Percentiles rank a stretch among this genome's conserved stretches.
Evolutionary conservation across 495 filamentous ascomycete genomes (phyloP).

Genomic region (Penicillium arizonense): DNA sequence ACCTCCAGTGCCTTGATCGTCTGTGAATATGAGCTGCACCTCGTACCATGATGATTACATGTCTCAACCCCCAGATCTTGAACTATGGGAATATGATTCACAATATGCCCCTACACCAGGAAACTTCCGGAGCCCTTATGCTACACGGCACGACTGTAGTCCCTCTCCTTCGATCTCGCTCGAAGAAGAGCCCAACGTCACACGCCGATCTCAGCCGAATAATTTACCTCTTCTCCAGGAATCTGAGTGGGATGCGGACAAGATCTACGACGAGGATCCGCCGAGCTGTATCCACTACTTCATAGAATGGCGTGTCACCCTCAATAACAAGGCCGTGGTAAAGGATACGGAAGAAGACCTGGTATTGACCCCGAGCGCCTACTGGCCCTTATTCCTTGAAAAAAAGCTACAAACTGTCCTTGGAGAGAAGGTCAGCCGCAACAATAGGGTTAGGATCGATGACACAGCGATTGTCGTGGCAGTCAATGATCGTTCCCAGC

Average conservation of each 20-base stretch:
- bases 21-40: neutral
- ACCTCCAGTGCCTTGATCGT: neutral
- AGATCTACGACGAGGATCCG: constrained; percentile 24
- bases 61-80: constrained; percentile 2
- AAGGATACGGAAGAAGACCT: constrained; percentile 29
- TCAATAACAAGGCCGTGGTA: constrained; percentile 27
- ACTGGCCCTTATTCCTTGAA: constrained; percentile 2
- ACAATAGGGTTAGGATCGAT: constrained; percentile 5
- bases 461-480: constrained; percentile 12
- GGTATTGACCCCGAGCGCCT: constrained; percentile 16
- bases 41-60: neutral
- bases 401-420: constrained; percentile 5
- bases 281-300: constrained; percentile 31
- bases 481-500: constrained; percentile 13
- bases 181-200: neutral
- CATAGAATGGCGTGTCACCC: constrained; percentile 31
- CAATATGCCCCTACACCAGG: constrained; percentile 1
- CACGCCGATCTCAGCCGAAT: neutral
- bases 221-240: neutral
- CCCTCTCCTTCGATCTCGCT: neutral
- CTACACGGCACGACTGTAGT: neutral
- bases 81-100: neutral
- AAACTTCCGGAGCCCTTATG: constrained; percentile 1
- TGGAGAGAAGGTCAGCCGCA: constrained; percentile 2
- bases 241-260: constrained; percentile 2